These are phyloP conservation scores for Tuber microsphaerosporum DNA, from an alignment of 495 filamentous ascomycete species.

Conservation along the genomic window DNA sequence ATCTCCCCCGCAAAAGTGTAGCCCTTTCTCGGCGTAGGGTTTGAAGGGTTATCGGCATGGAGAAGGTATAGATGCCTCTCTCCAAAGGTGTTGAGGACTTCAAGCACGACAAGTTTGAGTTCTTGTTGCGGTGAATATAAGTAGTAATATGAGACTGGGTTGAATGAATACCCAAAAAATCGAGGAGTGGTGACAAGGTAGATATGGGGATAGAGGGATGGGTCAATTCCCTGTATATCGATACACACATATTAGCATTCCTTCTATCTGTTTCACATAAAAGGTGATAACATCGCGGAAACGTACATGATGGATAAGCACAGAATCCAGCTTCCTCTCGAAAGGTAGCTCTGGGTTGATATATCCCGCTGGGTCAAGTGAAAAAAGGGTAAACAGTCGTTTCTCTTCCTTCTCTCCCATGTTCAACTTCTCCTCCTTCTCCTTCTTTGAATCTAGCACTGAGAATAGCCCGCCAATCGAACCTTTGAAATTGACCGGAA, in stretches of 20 bases:
- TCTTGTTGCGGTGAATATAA: conserved; percentile 55
- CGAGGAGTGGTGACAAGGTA: conserved; percentile 64
- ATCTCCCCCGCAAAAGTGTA: conserved; percentile 47
- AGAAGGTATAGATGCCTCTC: conserved; percentile 62
- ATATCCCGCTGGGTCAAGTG: conserved; percentile 55
- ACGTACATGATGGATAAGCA: conserved; percentile 37
- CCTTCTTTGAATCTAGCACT: conserved; percentile 42
- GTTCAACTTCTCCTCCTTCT: conserved; percentile 29
- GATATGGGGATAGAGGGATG: conserved; percentile 48
- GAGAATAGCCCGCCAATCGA: conserved; percentile 52
- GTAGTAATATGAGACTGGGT: conserved; percentile 76
- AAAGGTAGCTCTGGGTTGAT: conserved; percentile 59
- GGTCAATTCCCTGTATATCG: conserved; percentile 30
- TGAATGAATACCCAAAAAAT: conserved; percentile 65
- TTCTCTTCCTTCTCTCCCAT: conserved; percentile 21
- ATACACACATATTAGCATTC: conserved; percentile 21
- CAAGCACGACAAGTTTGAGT: conserved; percentile 62
- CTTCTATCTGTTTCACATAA: neutral
- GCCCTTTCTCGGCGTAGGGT: conserved; percentile 20
- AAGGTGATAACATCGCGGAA: conserved; percentile 42
- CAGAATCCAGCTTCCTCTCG: conserved; percentile 38
- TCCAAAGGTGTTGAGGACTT: conserved; percentile 73
- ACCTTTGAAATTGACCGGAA: conserved; percentile 58
- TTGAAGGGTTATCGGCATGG: conserved; percentile 39
- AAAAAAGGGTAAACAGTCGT: conserved; percentile 45